Base-by-base conservation (phyloP, 169 alveolate species). In the Theileria orientalis region DNA sequence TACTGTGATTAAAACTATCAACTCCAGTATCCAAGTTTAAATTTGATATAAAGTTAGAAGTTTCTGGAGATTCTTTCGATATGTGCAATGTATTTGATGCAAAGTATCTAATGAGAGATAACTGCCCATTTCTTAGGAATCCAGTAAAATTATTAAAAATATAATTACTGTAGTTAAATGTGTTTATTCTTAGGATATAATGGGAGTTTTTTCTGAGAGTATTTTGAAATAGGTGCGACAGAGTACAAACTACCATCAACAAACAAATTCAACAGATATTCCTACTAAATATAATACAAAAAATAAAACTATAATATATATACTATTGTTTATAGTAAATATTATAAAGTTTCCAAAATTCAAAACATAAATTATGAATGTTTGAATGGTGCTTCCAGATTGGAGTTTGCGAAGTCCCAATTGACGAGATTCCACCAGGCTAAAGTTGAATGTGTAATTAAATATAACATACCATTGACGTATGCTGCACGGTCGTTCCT, bases 351-450 rank as follows among this genome's bases (percentile, higher is more conserved):
- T 3, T 56, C 14, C 37, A 56, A 56, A 6, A 56, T 56, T 56
- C 25, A 56, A 56, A 56, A 56, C 6, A 56, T 56, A 16, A 29
- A 29, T 56, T 56, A 56, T n/a, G 66, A 56, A 32, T 56, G 66
- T 56, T 40, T 62, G 72, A 62, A 62, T 40, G 72, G 57, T 19
- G 44, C 30, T 9, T 90, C 83, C 73, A 90, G 78, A 76, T 90
- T 72, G 69, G 66, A 80, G 69, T 90, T 90, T 32, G 94, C 97
- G 47, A 92, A 95, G 35, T 90, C 90, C 99, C 99, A 97, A 90
- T 97, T 96, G 52, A 97, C 95, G 44, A 95, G 87, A 72, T 93
- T 91, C 98, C 98, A 95, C 90, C 96, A 92, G 40, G 92, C 87
- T 79, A 35, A 21, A 46, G 6, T 30, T n/a, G n/a, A 30, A 21